A percentile compares a stretch with the other conserved stretches of the same genome.
Evolutionary conservation across 441 rosid species (phyloP).

Genomic region (California macrophylla): DNA sequence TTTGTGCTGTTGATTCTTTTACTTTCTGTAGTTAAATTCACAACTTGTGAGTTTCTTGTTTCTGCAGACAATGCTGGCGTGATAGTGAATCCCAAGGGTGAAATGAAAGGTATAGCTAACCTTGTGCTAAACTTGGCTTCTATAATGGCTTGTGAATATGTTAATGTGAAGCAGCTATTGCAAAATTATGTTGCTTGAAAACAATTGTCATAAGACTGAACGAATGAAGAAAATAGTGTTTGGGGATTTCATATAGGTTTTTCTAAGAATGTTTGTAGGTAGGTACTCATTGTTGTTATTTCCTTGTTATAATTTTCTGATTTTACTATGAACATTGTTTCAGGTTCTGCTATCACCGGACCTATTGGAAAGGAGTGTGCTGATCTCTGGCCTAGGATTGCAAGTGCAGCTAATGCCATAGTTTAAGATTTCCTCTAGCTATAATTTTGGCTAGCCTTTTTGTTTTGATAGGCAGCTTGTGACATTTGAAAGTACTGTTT

Average conservation of each 20-base stretch:
- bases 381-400: constrained; percentile 66
- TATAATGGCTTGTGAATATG: too few species aligned
- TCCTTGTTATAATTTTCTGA: not conserved
- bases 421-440: constrained; percentile 18
- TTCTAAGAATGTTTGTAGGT: too few species aligned
- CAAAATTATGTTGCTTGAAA: too few species aligned
- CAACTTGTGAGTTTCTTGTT: not conserved
- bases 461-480: too few species aligned
- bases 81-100: constrained; percentile 67
- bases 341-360: constrained; percentile 58
- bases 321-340: not conserved
- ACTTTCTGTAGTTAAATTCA: too few species aligned
- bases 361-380: constrained; percentile 72
- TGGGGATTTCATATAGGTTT: too few species aligned
- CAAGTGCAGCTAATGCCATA: constrained; percentile 56
- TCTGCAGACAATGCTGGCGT: constrained; percentile 63
- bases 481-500: too few species aligned
- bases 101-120: constrained; percentile 46
- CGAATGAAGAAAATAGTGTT: too few species aligned
- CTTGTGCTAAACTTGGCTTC: too few species aligned
- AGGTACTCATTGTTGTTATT: not conserved
- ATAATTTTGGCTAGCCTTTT: not conserved
- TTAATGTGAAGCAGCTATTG: too few species aligned
- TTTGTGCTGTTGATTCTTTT: too few species aligned
- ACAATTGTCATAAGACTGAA: too few species aligned